Base-by-base conservation (phyloP, 345 rosid genomes). In the Chamaenerion angustifolium region DNA sequence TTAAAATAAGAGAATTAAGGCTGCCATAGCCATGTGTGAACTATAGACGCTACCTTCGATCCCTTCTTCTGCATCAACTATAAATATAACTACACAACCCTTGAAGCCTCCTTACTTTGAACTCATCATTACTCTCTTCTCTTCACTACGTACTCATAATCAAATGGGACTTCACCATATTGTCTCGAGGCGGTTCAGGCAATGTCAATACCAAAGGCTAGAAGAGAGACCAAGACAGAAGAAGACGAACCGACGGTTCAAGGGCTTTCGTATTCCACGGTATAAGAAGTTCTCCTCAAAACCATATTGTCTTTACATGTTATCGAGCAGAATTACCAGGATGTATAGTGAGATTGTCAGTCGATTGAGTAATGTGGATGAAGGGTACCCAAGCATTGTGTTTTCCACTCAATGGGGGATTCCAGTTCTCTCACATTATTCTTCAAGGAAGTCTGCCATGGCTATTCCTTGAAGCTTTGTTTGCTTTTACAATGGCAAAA, bases 361-460 rank as follows among this genome's bases (percentile, higher is more conserved):
- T 14, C 61, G 70, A 62, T 62, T 79, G 64, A 71, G 64, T 62
- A 54, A 54, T 40, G 67, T 52, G 65, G 83, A 86, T 56, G 76
- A 61, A 57, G 49, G 64, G 35, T 64, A 60, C 61, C 83, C 88
- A 17, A 77, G 65, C 59, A 62, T 80, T 52, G 66, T 79, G 52
- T 71, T 83, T 52, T 73, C 82, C 46, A 66, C 83, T 63, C 81
- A 75, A 4, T 77, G 73, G 87, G 96, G 89, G 16, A 73, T 83
- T 43, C 94, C 94, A 0, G 73, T 66, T 59, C 16, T 68, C 42
- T 42, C 82, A 11, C 80, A 75, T 50, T 46, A 78, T 16, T 56
- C 65, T 45, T 43, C 62, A 40, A 58, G 47, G 27, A 16, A 15
- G 35, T 41, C 14, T 4, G 15, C 12, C 40, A 10, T 25, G 18